Percentiles rank a stretch among this genome's conserved stretches.
phyloP scores from a whole-genome alignment of 495 filamentous ascomycete species.

The Saxophila tyrrhenica region DNA sequence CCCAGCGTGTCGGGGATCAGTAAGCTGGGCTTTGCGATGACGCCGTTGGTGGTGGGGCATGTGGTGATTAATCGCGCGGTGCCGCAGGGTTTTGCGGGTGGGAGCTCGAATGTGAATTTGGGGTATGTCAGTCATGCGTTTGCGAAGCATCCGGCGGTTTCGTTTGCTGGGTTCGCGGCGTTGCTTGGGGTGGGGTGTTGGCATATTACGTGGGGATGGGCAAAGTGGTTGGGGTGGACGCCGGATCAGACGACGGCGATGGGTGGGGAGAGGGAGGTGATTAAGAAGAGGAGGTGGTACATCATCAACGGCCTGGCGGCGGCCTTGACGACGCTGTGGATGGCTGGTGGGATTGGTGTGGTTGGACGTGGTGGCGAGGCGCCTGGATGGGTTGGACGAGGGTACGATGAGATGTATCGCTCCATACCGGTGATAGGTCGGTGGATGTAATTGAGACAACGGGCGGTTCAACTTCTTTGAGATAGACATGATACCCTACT shows the following conservation, averaged over 20 bases:
- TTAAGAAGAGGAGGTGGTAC: slow-evolving; percentile 55
- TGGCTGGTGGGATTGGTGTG: slow-evolving; percentile 67
- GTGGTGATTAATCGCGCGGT: slow-evolving; percentile 57
- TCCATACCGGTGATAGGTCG: slow-evolving; percentile 41
- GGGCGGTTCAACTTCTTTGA: no score
- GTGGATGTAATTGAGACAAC: slow-evolving; percentile 43
- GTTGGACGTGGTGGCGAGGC: slow-evolving; percentile 61
- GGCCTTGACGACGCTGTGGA: slow-evolving; percentile 54
- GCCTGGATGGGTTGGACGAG: slow-evolving; percentile 64
- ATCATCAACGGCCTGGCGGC: slow-evolving; percentile 51
- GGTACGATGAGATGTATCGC: slow-evolving; percentile 62
- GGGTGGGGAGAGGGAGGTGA: slow-evolving; percentile 37
- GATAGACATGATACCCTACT: not conserved
- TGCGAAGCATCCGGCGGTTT: slow-evolving; percentile 51
- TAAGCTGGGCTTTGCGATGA: slow-evolving; percentile 52
- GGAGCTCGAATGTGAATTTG: slow-evolving; percentile 68
- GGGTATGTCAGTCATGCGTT: slow-evolving; percentile 82
- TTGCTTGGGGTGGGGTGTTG: slow-evolving; percentile 60
- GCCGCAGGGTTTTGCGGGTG: slow-evolving; percentile 65
- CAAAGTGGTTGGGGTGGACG: slow-evolving; percentile 54
- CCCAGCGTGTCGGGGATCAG: slow-evolving; percentile 55
- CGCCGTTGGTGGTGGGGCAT: slow-evolving; percentile 56
- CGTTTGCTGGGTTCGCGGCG: slow-evolving; percentile 52
- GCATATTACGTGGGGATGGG: slow-evolving; percentile 75
- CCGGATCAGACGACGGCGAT: slow-evolving; percentile 36